Base-by-base conservation (phyloP, 768 basidiomycete species). In the Pholiota conissans region DNA sequence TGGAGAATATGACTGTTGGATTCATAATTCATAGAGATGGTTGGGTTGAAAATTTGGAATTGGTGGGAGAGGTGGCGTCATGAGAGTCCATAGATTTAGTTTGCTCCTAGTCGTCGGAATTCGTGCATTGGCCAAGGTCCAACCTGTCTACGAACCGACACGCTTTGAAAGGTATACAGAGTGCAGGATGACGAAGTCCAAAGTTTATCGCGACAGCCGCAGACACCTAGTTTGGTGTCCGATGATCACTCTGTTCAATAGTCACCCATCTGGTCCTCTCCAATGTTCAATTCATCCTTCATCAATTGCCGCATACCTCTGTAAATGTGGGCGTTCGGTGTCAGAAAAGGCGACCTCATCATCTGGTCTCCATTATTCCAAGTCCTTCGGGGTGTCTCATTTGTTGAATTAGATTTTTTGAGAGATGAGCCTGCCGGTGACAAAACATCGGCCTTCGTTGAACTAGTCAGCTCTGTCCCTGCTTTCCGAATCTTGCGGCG, bases 401-500 rank as follows among this genome's bases (percentile, higher is more conserved):
- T n/a, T n/a, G n/a, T n/a, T 14, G 45, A 34, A 5, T 39, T 24
- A 0, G 51, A 35, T 39, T 51, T 61, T 26, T 34, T 57, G 42
- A 52, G 48, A 28, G 57, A 22, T n/a, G 55, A 39, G 11, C 24
- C 42, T 32, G 30, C 47, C 37, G 16, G 28, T 8, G 40, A 26
- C 42, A n/a, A 40, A 13, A 49, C 7, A n/a, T 47, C 24, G 22
- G 57, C 35, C 45, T 58, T 57, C 5, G 35, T 34, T 46, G 42
- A 18, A 3, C 29, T 29, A 29, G 46, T 49, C 7, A 69, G 68
- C 11, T 63, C 68, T 4, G 58, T 54, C 39, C n/a, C 61, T 20
- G 69, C 67, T 63, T 82, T 85, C 50, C 76, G 77, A 29, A 75
- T 54, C 64, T 70, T 82, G 63, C 76, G 73, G 48, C 76, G n/a